Evolutionary conservation across 2,329 filamentous ascomycete genomes (phyloP).

Genomic region (Cryoendolithus antarcticus): DNA sequence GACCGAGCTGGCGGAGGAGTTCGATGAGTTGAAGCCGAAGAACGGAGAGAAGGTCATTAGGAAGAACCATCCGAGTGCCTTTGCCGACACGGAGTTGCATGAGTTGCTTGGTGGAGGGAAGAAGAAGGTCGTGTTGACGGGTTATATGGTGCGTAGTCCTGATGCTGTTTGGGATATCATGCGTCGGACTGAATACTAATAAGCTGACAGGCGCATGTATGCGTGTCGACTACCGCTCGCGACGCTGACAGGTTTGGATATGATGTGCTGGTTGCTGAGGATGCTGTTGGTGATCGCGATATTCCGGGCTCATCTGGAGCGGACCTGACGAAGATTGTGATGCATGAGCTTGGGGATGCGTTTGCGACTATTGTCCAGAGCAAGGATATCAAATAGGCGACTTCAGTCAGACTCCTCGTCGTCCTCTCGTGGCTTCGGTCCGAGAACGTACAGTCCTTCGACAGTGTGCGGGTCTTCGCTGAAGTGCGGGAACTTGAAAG

Average conservation of each 20-base stretch:
- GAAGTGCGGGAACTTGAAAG: slow-evolving; percentile 13
- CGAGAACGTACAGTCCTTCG: slow-evolving; percentile 17
- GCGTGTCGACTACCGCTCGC: slow-evolving; percentile 50
- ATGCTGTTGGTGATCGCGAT: slow-evolving; percentile 53
- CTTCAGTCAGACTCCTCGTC: slow-evolving; percentile 7
- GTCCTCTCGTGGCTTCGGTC: slow-evolving; percentile 8
- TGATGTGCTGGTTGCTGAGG: slow-evolving; percentile 49
- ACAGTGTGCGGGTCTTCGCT: slow-evolving; percentile 19
- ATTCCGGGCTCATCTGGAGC: slow-evolving; percentile 49
- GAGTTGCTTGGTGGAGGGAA: slow-evolving; percentile 39
- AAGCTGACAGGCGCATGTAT: slow-evolving; percentile 45
- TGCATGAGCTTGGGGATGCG: slow-evolving; percentile 49
- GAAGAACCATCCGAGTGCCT: slow-evolving; percentile 48
- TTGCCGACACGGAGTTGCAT: slow-evolving; percentile 48
- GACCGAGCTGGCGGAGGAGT: slow-evolving; percentile 48
- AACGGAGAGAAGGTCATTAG: slow-evolving; percentile 44
- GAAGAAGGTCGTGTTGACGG: slow-evolving; percentile 49
- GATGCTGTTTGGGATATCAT: background rate
- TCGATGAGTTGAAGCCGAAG: slow-evolving; percentile 44
- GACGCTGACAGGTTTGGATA: slow-evolving; percentile 49
- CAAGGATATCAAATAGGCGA: slow-evolving; percentile 28
- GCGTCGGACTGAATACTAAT: background rate
- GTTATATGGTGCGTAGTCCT: slow-evolving; percentile 38
- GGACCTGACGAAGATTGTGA: slow-evolving; percentile 39
- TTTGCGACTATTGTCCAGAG: slow-evolving; percentile 49